Base-by-base conservation (phyloP, 2,329 filamentous ascomycete species). In the Cadophora malorum region DNA sequence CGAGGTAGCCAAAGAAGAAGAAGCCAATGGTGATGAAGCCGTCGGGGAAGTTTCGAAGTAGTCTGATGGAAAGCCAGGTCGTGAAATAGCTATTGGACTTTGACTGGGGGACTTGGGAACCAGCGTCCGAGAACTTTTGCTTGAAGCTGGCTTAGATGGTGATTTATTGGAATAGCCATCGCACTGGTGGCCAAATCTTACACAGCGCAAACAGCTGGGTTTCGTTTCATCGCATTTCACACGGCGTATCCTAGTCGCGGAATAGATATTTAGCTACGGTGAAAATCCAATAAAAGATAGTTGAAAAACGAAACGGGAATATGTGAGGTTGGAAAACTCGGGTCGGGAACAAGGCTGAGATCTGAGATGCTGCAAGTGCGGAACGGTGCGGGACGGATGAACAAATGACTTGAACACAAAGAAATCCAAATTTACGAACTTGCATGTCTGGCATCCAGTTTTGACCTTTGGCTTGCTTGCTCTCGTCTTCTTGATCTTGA, bases 181-280 rank as follows among this genome's bases (percentile, higher is more conserved):
- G 67, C 76, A 78, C 64, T 74, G 72, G 56, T 74, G 74, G 21
- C 76, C 76, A 47, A 74, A 75, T 47, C 71, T 70, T 28, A 71
- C 66, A 64, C 76, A 78, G 35, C 76, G 71, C 31, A 73, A 61
- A 68, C 76, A 78, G 16, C 47, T 68, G 3, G 76, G 76, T 63
- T 75, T 76, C 4, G 73, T 73, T 59, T 78, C 76, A 55, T 78
- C 76, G 64, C 76, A 78, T 69, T 78, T 78, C 10, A 78, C 75
- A 64, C 74, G 69, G 50, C 76, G 67, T 21, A 76, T 75, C 67
- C 76, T 77, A 41, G 10, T 52, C 14, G 52, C 62, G 55, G 41
- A 53, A 31, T 6, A 61, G 19, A 65, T 45, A 23, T 67, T 63
- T 53, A 64, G 56, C 67, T 65, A 67, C 60, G 28, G 55, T 66